Percentiles rank a stretch among this genome's conserved stretches.
Evolutionary conservation across 441 rosid genomes (phyloP).

Genomic region (Melastoma candidum): DNA sequence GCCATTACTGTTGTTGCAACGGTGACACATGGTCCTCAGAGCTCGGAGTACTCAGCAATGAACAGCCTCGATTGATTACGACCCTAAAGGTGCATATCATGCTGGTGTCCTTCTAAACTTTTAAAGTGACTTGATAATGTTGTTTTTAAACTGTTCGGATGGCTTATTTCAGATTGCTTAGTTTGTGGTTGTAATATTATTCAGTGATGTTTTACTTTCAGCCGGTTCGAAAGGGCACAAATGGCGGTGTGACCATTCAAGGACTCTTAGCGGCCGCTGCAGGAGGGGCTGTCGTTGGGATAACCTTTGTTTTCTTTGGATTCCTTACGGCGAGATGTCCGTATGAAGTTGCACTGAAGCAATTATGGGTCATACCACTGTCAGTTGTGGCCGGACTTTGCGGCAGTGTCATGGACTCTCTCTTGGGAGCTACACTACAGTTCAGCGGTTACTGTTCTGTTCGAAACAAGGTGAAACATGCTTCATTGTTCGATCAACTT

Average conservation of each 20-base stretch:
- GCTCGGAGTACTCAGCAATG: conserved; percentile 80
- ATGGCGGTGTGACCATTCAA: conserved; percentile 76
- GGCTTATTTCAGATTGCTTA: too few species aligned
- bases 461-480: conserved; percentile 52
- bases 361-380: conserved; percentile 64
- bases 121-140: too few species aligned
- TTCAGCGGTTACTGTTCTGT: conserved; percentile 89
- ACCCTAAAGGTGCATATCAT: conserved; percentile 56
- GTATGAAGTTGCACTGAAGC: conserved; percentile 44
- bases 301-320: conserved; percentile 58
- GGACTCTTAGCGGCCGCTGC: conserved; percentile 79
- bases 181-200: too few species aligned
- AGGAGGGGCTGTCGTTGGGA: conserved; percentile 64
- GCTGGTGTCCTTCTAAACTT: too few species aligned
- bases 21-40: conserved; percentile 98
- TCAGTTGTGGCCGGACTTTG: conserved; percentile 61
- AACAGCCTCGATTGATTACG: conserved; percentile 83
- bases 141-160: too few species aligned
- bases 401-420: conserved; percentile 76
- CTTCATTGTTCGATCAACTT: not conserved
- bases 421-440: conserved; percentile 84
- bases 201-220: conserved; percentile 19
- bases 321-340: conserved; percentile 53
- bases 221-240: conserved; percentile 87
- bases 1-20: conserved; percentile 79